phyloP scores from a whole-genome alignment of 176 grass and related monocot genomes.

The Neostapfia colusana region DNA sequence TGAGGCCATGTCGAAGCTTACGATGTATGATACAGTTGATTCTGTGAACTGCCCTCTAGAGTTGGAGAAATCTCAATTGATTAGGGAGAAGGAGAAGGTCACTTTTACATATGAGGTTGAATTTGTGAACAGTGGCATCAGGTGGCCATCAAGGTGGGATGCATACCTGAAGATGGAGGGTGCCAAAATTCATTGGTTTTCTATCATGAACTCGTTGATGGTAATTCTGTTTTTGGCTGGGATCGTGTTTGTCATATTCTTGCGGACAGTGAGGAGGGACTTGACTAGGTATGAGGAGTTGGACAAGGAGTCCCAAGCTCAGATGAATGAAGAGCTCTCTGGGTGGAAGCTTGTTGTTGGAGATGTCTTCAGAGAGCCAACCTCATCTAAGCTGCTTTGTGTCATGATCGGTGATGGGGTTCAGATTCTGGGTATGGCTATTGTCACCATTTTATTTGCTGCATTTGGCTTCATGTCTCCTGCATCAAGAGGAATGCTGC shows the following conservation, averaged over 20 bases:
- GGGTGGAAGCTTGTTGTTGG: conserved; percentile 91
- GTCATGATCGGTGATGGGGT: conserved; percentile 78
- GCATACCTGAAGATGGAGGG: conserved; percentile 89
- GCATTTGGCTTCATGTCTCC: conserved; percentile 89
- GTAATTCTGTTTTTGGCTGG: conserved; percentile 87
- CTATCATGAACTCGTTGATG: conserved; percentile 94
- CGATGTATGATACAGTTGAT: conserved; percentile 64
- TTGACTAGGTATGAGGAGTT: conserved; percentile 84
- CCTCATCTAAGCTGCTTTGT: conserved; percentile 68
- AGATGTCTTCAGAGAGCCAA: conserved; percentile 90
- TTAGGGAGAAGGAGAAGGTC: conserved; percentile 72
- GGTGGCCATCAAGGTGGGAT: conserved; percentile 87
- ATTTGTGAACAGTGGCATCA: conserved; percentile 83
- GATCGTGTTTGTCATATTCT: conserved; percentile 88
- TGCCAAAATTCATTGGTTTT: conserved; percentile 85
- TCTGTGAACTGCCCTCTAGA: conserved; percentile 67
- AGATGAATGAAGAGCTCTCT: conserved; percentile 85
- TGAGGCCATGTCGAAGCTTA: conserved; percentile 61
- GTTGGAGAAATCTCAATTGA: conserved; percentile 69
- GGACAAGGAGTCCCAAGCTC: conserved; percentile 85
- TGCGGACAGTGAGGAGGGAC: conserved; percentile 78
- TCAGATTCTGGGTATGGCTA: conserved; percentile 86
- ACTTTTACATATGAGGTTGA: conserved; percentile 83
- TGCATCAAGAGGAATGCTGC: conserved; percentile 78
- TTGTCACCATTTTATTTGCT: conserved; percentile 82